Conservation (phyloP, 805 yeast species). For the Schwanniomyces polymorphus region DNA sequence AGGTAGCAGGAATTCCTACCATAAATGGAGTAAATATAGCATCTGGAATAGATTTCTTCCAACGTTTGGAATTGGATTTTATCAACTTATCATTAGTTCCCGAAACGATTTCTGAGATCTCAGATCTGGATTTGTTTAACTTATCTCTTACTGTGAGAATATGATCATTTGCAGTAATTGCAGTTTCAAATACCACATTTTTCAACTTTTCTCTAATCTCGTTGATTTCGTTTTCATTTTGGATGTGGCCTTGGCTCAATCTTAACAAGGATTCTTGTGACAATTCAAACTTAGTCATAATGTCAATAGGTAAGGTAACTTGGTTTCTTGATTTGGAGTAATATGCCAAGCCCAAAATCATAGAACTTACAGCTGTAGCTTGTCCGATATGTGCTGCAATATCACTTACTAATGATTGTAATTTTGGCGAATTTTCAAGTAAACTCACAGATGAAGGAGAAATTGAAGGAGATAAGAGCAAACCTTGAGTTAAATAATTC, state of each 20-base stretch:
- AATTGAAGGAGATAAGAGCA: constrained; percentile 54
- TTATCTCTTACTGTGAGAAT: constrained; percentile 66
- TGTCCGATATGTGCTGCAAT: constrained; percentile 82
- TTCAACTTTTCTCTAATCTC: constrained; percentile 41
- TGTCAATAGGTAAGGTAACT: constrained; percentile 62
- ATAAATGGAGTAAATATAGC: constrained; percentile 66
- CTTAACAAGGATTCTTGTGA: constrained; percentile 67
- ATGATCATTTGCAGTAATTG: constrained; percentile 80
- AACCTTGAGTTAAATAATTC: constrained; percentile 63
- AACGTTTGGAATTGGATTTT: constrained; percentile 23
- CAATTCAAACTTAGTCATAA: constrained; percentile 51
- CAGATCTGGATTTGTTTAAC: constrained; percentile 36
- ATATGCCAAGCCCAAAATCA: constrained; percentile 59
- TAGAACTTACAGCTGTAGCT: constrained; percentile 68
- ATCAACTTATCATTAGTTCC: constrained; percentile 24
- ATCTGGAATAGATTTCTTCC: constrained; percentile 57
- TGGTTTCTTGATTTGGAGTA: constrained; percentile 52
- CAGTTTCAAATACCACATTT: constrained; percentile 66
- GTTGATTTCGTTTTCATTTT: constrained; percentile 18
- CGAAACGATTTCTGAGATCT: constrained; percentile 30
- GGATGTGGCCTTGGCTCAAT: constrained; percentile 42
- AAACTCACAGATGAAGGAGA: constrained; percentile 55
- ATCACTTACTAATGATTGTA: constrained; percentile 52
- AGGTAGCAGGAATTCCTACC: constrained; percentile 63
- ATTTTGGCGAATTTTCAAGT: constrained; percentile 43